phyloP scores from a whole-genome alignment of 2,329 filamentous ascomycete species.

The Cercospora beticola region DNA sequence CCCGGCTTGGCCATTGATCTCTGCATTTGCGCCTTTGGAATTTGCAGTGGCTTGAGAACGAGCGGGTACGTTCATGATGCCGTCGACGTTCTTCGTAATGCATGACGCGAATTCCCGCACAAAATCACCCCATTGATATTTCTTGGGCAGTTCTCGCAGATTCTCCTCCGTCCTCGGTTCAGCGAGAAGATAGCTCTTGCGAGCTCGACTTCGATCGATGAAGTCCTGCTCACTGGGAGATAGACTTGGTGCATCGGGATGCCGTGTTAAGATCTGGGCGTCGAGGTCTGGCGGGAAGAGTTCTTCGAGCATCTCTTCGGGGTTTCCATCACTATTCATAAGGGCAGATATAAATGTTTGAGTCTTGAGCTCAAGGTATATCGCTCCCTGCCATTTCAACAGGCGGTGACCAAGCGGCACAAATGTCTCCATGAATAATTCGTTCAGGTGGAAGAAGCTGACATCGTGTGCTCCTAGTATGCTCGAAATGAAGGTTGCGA shows the following conservation, averaged over 20 bases:
- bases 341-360: slow-evolving; percentile 65
- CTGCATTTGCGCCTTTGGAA: slow-evolving; percentile 13
- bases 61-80: slow-evolving; percentile 37
- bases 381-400: slow-evolving; percentile 58
- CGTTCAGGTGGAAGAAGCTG: slow-evolving; percentile 63
- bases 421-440: slow-evolving; percentile 64
- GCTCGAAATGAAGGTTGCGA: slow-evolving; percentile 63
- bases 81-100: slow-evolving; percentile 58
- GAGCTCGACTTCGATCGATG: slow-evolving; percentile 53
- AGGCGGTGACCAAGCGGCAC: slow-evolving; percentile 59
- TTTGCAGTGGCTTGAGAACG: slow-evolving; percentile 26
- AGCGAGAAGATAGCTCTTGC: slow-evolving; percentile 58
- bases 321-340: slow-evolving; percentile 55
- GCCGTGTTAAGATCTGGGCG: slow-evolving; percentile 53
- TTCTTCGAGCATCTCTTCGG: slow-evolving; percentile 58
- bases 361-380: slow-evolving; percentile 66
- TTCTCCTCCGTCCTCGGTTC: slow-evolving; percentile 46
- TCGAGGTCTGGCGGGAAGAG: slow-evolving; percentile 61
- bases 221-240: slow-evolving; percentile 62
- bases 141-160: slow-evolving; percentile 54
- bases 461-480: slow-evolving; percentile 63
- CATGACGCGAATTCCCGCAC: slow-evolving; percentile 59
- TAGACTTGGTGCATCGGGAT: slow-evolving; percentile 54
- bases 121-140: slow-evolving; percentile 65
- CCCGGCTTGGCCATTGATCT: slow-evolving; percentile 6